A percentile compares a stretch with the other conserved stretches of the same genome.
Evolutionary conservation across 148 eudicot genomes (phyloP).

Genomic region (Chenopodium album): DNA sequence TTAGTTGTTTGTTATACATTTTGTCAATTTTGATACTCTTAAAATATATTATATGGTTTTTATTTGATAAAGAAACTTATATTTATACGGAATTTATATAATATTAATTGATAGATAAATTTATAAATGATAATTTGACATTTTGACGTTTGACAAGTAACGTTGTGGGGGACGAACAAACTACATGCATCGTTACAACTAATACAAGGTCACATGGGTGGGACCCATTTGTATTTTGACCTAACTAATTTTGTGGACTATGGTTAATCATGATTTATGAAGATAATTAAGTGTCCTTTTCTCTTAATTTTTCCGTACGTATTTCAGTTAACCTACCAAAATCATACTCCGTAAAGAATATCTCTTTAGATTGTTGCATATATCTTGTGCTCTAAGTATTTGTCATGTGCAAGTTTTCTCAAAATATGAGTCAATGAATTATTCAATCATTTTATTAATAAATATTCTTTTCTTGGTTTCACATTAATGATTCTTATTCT

Average conservation of each 20-base stretch:
- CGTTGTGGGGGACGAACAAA: neutral
- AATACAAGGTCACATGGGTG: conserved; percentile 10
- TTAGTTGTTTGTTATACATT: neutral
- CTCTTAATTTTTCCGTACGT: neutral
- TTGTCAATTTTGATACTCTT: neutral
- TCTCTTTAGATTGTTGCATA: neutral
- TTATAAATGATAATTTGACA: neutral
- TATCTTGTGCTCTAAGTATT: neutral
- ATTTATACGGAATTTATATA: neutral
- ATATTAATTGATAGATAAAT: too few relatives aligned
- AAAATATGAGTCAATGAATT: too few relatives aligned
- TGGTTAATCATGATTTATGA: neutral
- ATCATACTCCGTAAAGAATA: neutral
- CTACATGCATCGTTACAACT: conserved; percentile 1
- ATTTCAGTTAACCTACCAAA: neutral
- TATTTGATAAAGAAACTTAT: neutral
- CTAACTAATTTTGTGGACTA: neutral
- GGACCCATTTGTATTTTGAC: neutral
- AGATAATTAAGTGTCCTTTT: neutral
- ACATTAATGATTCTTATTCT: neutral
- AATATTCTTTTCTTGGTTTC: neutral
- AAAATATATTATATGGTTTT: neutral
- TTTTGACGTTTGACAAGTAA: conserved; percentile 4
- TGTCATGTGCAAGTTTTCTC: neutral
- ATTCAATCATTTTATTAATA: too few relatives aligned